Base-by-base conservation (phyloP, 1,139 yeast species). In the Chernovozyma aurita region DNA sequence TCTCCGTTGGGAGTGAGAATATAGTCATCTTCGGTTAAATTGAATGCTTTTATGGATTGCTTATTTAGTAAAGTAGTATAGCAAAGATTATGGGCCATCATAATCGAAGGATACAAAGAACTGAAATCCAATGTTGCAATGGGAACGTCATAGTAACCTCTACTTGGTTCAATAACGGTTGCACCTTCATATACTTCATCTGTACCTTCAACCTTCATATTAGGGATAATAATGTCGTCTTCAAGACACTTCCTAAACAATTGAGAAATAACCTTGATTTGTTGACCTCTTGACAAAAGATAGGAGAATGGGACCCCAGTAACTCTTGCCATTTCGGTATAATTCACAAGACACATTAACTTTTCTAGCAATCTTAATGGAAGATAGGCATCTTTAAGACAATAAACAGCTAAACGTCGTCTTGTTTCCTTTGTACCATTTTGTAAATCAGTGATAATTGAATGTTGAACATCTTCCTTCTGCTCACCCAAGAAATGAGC, bases 11-110 rank as follows among this genome's bases (percentile, higher is more conserved):
- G 99, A 0, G 97, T 85, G 34, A 71, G 65, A 1, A 85, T 81
- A 56, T 92, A 94, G 53, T 94, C 97, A 34, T 76, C 80, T 46
- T 83, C 80, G 28, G 73, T 67, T 31, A 94, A 64, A 0, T 69
- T 69, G 41, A 83, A 70, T 32, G 85, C 72, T 30, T 79, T 76
- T 28, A 88, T 84, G 0, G 95, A 76, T 30, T 74, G 76, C 43
- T 76, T 78, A 47, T 77, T 84, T 36, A 92, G 61, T 30, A 92
- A 64, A 0, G 98, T 90, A 0, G 98, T 92, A 59, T 94, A 94
- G 59, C 99, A 94, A 41, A 94, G 68, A 57, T 94, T 94, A 58
- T 94, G 99, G 0, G 99, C 98, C 97, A 92, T 92, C 97, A 94
- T 94, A 52, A 94, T 94, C 42, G 97, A 86, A 5, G 99, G 99